Evolutionary conservation across 2,329 filamentous ascomycete species (phyloP), one percentile per base, ranked within the genome.

Genomic region (Colletotrichum spaethianum): DNA sequence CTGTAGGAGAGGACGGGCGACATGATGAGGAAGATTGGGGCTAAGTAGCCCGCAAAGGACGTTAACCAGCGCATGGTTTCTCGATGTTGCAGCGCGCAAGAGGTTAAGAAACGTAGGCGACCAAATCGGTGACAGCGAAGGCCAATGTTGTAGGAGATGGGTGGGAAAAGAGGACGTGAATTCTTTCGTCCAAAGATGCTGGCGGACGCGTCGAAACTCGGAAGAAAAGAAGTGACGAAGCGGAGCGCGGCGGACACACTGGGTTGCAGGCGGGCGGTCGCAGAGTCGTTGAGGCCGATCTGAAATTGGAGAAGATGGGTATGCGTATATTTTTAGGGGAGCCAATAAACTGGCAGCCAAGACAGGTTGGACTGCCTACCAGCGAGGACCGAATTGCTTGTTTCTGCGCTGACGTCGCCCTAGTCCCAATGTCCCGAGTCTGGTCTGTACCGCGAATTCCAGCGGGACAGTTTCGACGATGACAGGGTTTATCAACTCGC

Each of bases 1-100:
- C 87, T 86, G 80, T 92, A 93, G 65, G 90, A 92, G 50, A 91
- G 82, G 56, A 93, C 84, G 23, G 90, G 91, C 76, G 90, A 92
- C 75, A 89, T 75, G 76, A 92, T 85, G 73, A 93, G 86, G 78
- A 92, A 92, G 67, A 91, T 80, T 28, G 91, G 91, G 79, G 90
- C 90, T 73, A 90, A 80, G 77, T 87, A 86, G 83, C 87, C 88
- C 79, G 88, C 85, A 73, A 90, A 67, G 36, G 67, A 67, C 63
- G 63, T 72, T 53, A 72, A 63, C 71, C 67, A 72, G 53, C 60
- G 44, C 70, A 62, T 73, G 48, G 28, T 40, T 28, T 40, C 14
- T 52, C 31, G 40, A 52, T 20, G 20, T 61, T 56, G 68, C 33
- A 36, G 40, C 33, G 59, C 57, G 31, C 26, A 53, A 46, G 33